These are phyloP conservation scores for Staphylotrichum longicolle DNA, from an alignment of 495 filamentous ascomycete species.

Conservation along the genomic window DNA sequence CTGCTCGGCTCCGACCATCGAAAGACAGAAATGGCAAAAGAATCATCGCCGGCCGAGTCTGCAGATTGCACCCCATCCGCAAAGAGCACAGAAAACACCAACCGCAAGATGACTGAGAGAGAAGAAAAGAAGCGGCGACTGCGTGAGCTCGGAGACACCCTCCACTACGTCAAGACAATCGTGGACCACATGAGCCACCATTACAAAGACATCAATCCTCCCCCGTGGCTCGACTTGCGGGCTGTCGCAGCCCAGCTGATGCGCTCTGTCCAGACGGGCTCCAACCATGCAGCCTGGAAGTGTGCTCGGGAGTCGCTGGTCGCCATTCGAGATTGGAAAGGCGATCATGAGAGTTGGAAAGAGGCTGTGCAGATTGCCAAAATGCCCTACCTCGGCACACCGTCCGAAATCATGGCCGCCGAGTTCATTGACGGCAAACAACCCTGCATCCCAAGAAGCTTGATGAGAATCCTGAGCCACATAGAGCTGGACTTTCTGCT, in stretches of 20 bases:
- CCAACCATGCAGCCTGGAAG: background rate
- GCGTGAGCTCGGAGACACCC: constrained; percentile 2
- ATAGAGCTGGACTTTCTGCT: constrained; percentile 9
- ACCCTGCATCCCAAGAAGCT: background rate
- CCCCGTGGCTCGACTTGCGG: constrained; percentile 11
- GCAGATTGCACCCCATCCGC: no score
- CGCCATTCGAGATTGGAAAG: background rate
- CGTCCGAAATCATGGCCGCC: constrained; percentile 7
- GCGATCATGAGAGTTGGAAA: background rate
- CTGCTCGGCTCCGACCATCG: no score
- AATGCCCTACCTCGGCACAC: constrained; percentile 13
- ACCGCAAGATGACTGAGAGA: no score
- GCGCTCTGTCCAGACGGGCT: background rate
- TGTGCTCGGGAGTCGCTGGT: background rate
- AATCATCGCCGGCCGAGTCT: no score
- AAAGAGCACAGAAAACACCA: no score
- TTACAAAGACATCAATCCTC: background rate
- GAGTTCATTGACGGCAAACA: constrained; percentile 9
- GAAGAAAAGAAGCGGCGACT: constrained; percentile 11
- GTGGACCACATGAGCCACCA: constrained; percentile 10
- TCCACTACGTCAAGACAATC: constrained; percentile 3
- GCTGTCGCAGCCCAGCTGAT: background rate
- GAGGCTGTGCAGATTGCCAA: background rate
- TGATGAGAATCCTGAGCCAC: background rate
- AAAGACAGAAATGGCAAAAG: no score